Conservation (phyloP, 2,329 filamentous ascomycete species). For the Cercospora citrullina region DNA sequence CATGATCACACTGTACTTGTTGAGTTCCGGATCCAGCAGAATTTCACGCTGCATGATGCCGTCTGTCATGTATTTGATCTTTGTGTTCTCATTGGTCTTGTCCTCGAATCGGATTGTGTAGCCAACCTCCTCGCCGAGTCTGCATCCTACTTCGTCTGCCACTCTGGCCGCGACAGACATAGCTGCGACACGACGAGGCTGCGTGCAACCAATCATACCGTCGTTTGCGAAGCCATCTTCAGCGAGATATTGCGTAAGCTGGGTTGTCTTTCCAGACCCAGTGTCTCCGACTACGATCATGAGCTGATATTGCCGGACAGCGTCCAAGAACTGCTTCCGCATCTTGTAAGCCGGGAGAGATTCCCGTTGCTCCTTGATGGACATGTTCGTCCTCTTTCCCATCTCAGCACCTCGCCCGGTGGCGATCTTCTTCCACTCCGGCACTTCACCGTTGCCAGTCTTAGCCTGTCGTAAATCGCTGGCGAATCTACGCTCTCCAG, state of each 20-base stretch:
- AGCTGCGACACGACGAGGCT: slow-evolving; percentile 92
- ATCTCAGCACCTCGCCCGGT: slow-evolving; percentile 73
- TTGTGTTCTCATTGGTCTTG: slow-evolving; percentile 80
- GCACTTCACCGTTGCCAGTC: slow-evolving; percentile 66
- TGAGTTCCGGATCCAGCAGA: slow-evolving; percentile 84
- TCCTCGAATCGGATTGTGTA: slow-evolving; percentile 99
- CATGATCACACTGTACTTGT: slow-evolving; percentile 94
- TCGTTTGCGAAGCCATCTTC: slow-evolving; percentile 86
- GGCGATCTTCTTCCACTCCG: slow-evolving; percentile 83
- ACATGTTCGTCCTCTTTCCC: slow-evolving; percentile 84
- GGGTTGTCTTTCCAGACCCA: slow-evolving; percentile 95
- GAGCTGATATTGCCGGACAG: slow-evolving; percentile 83
- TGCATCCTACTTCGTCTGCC: slow-evolving; percentile 89
- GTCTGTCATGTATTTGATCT: slow-evolving; percentile 99
- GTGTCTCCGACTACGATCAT: slow-evolving; percentile 97
- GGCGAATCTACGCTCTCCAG: slow-evolving; percentile 84
- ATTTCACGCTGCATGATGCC: slow-evolving; percentile 97
- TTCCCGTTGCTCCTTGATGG: slow-evolving; percentile 93
- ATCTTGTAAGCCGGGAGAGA: slow-evolving; percentile 87
- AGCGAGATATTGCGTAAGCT: slow-evolving; percentile 90
- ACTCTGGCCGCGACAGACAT: slow-evolving; percentile 98
- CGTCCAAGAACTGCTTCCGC: slow-evolving; percentile 81
- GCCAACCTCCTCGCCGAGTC: slow-evolving; percentile 86
- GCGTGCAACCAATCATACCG: slow-evolving; percentile 92
- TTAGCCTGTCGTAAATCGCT: slow-evolving; percentile 75